Evolutionary conservation across 2,329 filamentous ascomycete species (phyloP), one percentile per base, ranked within the genome.

Genomic region (Xylariaceae sp.): DNA sequence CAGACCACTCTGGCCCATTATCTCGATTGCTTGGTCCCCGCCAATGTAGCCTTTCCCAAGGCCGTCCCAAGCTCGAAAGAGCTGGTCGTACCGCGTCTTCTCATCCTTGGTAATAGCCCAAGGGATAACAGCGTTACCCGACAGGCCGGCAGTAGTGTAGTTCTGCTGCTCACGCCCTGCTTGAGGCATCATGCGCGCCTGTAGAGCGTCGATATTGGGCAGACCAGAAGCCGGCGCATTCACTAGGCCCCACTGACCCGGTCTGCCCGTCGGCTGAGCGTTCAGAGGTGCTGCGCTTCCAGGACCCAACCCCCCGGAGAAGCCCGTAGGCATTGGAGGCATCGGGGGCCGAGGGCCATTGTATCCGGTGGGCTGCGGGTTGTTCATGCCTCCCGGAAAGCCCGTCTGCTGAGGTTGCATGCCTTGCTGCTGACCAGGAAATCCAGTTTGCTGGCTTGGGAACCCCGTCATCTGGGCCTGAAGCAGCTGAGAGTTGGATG

Each of bases 51-150:
- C 92, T 59, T 93, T 95, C 43, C 80, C 77, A 43, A 98, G 77
- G 3, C 92, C 92, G 62, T 98, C 92, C 92, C 92, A 98, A 5
- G 89, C 89, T 44, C 80, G 84, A 69, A 98, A 98, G 21, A 96
- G 76, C 39, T 87, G 76, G 59, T 98, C 92, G 48, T 98, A 98
- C 43, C 93, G 83, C 40, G 84, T 90, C 70, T 98, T 98, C 61
- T 98, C 92, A 43, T 95, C 89, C 59, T 98, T 98, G 4, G 92
- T 98, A 39, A 98, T 92, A 12, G 92, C 89, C 92, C 92, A 98
- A 0, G 92, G 92, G 52, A 98, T 90, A 6, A 87, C 90, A 1
- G 92, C 92, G 61, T 94, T 96, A 33, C 92, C 92, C 43, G 87
- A 80, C 8, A 98, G 71, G 5, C 90, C 90, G 38, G 82, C 77